phyloP scores from a whole-genome alignment of 1,284 basidiomycete species.

The Ceratobasidium theobromae region DNA sequence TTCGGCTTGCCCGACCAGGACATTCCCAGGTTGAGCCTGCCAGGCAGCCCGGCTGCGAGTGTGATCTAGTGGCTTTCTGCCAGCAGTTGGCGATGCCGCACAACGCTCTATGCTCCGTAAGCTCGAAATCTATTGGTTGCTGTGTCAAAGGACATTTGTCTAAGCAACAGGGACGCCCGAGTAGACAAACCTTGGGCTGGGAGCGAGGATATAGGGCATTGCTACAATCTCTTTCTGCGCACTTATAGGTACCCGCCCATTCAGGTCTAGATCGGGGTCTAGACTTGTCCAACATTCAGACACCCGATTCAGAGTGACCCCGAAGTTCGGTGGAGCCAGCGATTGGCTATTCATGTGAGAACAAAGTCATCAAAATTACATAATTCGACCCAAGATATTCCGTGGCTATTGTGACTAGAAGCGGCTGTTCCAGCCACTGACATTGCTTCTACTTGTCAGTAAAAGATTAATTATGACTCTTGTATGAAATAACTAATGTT shows the following conservation, averaged over 20 bases:
- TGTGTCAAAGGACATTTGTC: not conserved
- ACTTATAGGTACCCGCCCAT: not conserved
- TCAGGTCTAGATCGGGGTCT: slow-evolving; percentile 18
- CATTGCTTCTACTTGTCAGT: not conserved
- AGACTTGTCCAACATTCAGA: slow-evolving; percentile 21
- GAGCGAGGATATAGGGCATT: slow-evolving; percentile 4
- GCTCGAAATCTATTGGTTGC: not conserved
- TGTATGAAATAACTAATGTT: too few relatives aligned
- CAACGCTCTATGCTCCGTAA: not conserved
- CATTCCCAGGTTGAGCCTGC: not conserved
- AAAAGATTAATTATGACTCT: not conserved
- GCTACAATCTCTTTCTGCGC: not conserved
- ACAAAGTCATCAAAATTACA: slow-evolving; percentile 1
- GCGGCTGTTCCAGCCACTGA: too few relatives aligned
- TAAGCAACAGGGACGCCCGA: not conserved
- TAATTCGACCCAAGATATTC: too few relatives aligned
- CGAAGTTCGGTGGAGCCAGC: not conserved
- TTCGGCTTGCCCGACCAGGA: slow-evolving; percentile 25
- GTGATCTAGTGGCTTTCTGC: not conserved
- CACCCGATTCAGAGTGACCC: slow-evolving; percentile 22
- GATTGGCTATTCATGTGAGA: not conserved
- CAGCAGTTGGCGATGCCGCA: slow-evolving; percentile 4
- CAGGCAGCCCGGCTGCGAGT: slow-evolving; percentile 28
- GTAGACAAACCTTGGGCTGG: not conserved
- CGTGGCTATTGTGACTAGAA: too few relatives aligned